Percentiles rank a stretch among this genome's conserved stretches.
These are phyloP conservation scores for Acorus gramineus DNA, from an alignment of 106 monocot species.

Conservation along the genomic window DNA sequence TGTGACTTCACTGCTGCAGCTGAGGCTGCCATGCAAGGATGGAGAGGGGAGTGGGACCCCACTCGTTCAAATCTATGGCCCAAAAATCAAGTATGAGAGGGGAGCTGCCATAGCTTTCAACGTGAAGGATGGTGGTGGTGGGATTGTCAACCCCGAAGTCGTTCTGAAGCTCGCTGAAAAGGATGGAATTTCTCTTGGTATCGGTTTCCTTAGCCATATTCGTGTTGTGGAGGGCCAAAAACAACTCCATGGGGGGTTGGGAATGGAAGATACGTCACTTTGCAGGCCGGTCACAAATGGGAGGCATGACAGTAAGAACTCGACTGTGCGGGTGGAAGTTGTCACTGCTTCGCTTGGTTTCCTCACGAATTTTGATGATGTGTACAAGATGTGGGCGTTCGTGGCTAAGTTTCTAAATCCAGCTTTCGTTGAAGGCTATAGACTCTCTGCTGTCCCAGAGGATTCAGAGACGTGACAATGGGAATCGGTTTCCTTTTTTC, in stretches of 20 bases:
- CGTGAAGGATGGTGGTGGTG: conserved; percentile 39
- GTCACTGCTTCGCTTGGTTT: conserved; percentile 94
- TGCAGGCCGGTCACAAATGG: conserved; percentile 35
- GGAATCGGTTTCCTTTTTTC: conserved; percentile 1
- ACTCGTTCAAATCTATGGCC: conserved; percentile 78
- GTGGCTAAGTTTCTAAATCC: conserved; percentile 80
- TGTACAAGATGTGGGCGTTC: conserved; percentile 95
- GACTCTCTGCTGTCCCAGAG: conserved; percentile 46
- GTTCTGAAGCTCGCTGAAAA: conserved; percentile 87
- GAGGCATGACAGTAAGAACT: conserved; percentile 34
- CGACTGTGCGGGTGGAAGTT: conserved; percentile 53
- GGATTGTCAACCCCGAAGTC: conserved; percentile 54
- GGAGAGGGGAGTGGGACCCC: conserved; percentile 17
- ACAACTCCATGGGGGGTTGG: conserved; percentile 22
- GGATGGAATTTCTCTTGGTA: conserved; percentile 66
- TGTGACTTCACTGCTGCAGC: conserved; percentile 75
- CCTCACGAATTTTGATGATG: conserved; percentile 93
- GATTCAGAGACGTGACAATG: conserved; percentile 22
- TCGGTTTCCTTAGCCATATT: conserved; percentile 82
- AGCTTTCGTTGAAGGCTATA: conserved; percentile 38
- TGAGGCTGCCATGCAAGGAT: conserved; percentile 38
- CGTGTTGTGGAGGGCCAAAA: conserved; percentile 39
- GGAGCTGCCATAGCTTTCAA: conserved; percentile 92
- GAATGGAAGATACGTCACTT: conserved; percentile 21
- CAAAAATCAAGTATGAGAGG: conserved; percentile 89